These are phyloP conservation scores for Aureobasidium leucospermi DNA, from an alignment of 2,329 filamentous ascomycete species.

Conservation along the genomic window DNA sequence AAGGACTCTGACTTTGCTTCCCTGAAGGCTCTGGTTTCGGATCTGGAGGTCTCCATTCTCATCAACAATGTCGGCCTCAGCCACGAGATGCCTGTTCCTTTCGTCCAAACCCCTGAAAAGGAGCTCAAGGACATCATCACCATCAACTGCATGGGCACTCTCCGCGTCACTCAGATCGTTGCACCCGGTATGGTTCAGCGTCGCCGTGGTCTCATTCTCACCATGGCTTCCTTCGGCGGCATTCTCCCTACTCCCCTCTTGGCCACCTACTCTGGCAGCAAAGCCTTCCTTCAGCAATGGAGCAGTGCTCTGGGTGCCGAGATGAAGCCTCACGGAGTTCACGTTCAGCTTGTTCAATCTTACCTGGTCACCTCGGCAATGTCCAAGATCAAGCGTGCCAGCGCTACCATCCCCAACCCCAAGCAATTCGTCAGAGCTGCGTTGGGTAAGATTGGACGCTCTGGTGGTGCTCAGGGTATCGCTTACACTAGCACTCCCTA, in stretches of 20 bases:
- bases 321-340: constrained; percentile 70
- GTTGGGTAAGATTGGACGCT: constrained; percentile 70
- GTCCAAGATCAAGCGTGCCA: constrained; percentile 85
- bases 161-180: constrained; percentile 79
- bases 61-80: constrained; percentile 97
- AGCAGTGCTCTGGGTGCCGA: constrained; percentile 78
- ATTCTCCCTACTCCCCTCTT: constrained; percentile 86
- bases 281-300: constrained; percentile 97
- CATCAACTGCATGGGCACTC: constrained; percentile 88
- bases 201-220: constrained; percentile 82
- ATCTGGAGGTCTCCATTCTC: constrained; percentile 75
- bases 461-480: constrained; percentile 69
- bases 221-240: constrained; percentile 95
- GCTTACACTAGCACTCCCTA: constrained; percentile 83
- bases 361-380: constrained; percentile 94
- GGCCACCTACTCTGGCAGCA: constrained; percentile 94
- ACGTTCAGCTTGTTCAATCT: constrained; percentile 84
- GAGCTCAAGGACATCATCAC: constrained; percentile 88
- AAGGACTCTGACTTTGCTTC: constrained; percentile 71
- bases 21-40: constrained; percentile 60
- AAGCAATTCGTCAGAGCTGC: constrained; percentile 73
- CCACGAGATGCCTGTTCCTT: constrained; percentile 86
- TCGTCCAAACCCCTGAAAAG: constrained; percentile 67
- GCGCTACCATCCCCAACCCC: constrained; percentile 69
- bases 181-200: constrained; percentile 78